phyloP scores from a whole-genome alignment of 176 grass and related monocot genomes.

The Phyllostachys edulis region DNA sequence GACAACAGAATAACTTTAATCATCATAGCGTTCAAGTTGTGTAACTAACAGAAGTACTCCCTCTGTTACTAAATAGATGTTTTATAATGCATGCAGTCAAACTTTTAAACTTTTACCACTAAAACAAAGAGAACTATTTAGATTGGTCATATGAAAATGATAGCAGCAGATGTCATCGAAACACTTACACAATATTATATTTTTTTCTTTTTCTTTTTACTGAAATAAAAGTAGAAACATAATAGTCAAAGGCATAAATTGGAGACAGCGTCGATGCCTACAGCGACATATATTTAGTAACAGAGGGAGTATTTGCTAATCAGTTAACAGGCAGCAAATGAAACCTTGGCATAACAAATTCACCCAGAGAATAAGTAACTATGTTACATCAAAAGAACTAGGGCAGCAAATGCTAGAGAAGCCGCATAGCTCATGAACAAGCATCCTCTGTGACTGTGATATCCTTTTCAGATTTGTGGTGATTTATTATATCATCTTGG shows the following conservation, averaged over 20 bases:
- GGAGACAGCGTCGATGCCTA: neutral
- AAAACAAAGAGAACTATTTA: neutral
- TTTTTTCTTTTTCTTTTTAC: neutral
- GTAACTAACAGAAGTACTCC: neutral
- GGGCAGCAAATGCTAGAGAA: conserved; percentile 5
- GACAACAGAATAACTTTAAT: conserved; percentile 7
- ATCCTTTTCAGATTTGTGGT: neutral
- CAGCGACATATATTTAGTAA: neutral
- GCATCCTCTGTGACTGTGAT: neutral
- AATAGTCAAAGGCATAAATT: neutral
- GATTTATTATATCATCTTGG: neutral
- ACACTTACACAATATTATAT: neutral
- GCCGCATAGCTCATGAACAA: neutral
- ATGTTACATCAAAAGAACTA: neutral
- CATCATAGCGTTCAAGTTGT: neutral
- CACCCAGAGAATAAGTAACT: neutral
- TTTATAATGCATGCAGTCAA: neutral
- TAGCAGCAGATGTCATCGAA: neutral
- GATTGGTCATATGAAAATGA: conserved; percentile 12
- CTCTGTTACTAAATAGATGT: neutral
- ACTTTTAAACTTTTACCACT: neutral
- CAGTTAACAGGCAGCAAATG: conserved; percentile 11
- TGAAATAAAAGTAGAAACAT: neutral
- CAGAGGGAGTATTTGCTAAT: neutral
- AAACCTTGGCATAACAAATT: neutral